Evolutionary conservation across 1,139 yeast species (phyloP), one percentile per base, ranked within the genome.

Genomic region (Trichomonascaceae sp.): DNA sequence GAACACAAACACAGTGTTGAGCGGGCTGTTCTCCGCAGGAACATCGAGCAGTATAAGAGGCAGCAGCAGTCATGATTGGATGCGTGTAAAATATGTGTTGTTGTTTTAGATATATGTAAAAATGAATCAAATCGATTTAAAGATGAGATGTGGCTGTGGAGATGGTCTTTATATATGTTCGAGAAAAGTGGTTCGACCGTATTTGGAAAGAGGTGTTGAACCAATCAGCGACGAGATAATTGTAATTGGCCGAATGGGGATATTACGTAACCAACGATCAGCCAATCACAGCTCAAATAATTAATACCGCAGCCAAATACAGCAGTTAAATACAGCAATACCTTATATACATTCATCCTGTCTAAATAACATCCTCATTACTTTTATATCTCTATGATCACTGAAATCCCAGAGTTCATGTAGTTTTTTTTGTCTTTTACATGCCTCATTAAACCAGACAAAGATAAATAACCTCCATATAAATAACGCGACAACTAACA

Each of bases 21-120:
- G 76, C 76, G 32, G 76, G 72, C 50, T 66, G 68, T 47, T 70
- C 63, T 24, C 74, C 74, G 61, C 76, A 73, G n/a, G 77, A 72
- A 71, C 76, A 73, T 22, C 50, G 50, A 46, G 76, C 76, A 36
- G 17, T n/a, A 13, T 13, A 36, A 36, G 41, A 36, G 5, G 41
- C 8, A 36, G 17, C 41, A 36, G 41, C 41, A 13, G 17, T 36
- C 17, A 36, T 36, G 3, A 9, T 36, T 2, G 2, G 7, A 36
- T 27, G n/a, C n/a, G n/a, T n/a, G n/a, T n/a, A n/a, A n/a, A n/a
- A n/a, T n/a, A n/a, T n/a, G n/a, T n/a, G n/a, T n/a, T n/a, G n/a
- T n/a, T n/a, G n/a, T n/a, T 12, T 12, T 32, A 32, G 3, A 32
- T 32, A n/a, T 4, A 12, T 32, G 15, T 32, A 10, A 32, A 8